These are phyloP conservation scores for Suhomyces anneliseae DNA, from an alignment of 1,139 yeast genomes.

Conservation along the genomic window DNA sequence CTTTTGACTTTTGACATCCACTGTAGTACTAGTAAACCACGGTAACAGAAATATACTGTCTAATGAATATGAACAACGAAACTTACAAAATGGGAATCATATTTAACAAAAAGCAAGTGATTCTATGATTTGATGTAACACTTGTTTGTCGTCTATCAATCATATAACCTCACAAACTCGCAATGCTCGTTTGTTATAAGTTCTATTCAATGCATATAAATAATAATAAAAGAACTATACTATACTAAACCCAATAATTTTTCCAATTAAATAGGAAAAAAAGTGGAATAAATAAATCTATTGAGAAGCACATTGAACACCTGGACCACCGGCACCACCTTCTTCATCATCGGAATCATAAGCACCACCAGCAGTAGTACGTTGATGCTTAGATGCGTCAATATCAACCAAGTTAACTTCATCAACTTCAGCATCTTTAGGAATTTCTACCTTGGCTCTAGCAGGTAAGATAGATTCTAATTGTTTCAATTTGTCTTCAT, in stretches of 20 bases:
- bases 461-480: conserved; percentile 69
- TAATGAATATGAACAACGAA: too few relatives aligned
- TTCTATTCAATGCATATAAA: conserved; percentile 6
- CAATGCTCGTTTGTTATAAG: background rate
- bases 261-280: background rate
- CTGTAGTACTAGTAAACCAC: too few relatives aligned
- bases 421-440: conserved; percentile 69
- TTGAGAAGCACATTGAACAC: conserved; percentile 89
- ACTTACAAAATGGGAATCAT: too few relatives aligned
- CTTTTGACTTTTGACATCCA: too few relatives aligned
- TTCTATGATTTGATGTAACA: too few relatives aligned
- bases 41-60: too few relatives aligned
- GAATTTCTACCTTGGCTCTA: conserved; percentile 55
- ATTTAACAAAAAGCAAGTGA: too few relatives aligned
- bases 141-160: background rate
- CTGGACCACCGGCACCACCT: conserved; percentile 61
- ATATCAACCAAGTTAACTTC: conserved; percentile 74
- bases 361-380: conserved; percentile 51
- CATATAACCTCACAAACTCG: background rate
- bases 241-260: conserved; percentile 3
- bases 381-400: conserved; percentile 61
- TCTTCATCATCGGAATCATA: conserved; percentile 71
- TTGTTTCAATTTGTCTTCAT: conserved; percentile 64
- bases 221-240: conserved; percentile 4
- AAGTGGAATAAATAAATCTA: conserved; percentile 26